Base-by-base conservation (phyloP, 345 rosid genomes). In the Bruguiera parviflora region DNA sequence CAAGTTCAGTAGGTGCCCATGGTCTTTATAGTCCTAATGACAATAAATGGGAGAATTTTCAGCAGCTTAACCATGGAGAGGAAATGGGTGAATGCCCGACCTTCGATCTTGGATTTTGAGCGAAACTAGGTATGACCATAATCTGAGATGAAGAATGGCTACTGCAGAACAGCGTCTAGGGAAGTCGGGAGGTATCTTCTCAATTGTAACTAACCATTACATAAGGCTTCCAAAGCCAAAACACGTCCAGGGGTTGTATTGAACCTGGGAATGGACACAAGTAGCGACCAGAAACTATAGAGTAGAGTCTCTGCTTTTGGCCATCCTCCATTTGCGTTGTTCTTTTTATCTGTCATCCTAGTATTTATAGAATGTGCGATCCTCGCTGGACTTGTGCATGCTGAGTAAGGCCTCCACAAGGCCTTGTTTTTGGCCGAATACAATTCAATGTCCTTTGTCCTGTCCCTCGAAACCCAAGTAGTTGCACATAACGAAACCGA, bases 391-490 rank as follows among this genome's bases (percentile, higher is more conserved):
- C 79, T 79, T 87, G 73, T 85, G 75, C 82, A 87, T 70, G 85
- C 92, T 81, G 60, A 88, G 86, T 83, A 90, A 68, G 58, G 95
- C 92, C 81, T 84, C 86, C 39, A 90, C 60, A 55, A 84, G 83
- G 37, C 80, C 83, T 82, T 83, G 80, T 80, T 83, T 77, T 81
- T 82, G 79, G 85, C 76, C 39, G 86, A 79, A 72, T 69, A 63
- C 33, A 70, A 63, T 22, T 82, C 83, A 20, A 69, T 63, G 6
- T 83, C 89, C n/a, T 70, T 67, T 59, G 32, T 33, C 60, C 73
- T 71, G 52, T 77, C 77, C 80, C 83, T 80, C 43, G 62, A 82
- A 43, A 65, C 63, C 37, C 28, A 51, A 21, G 13, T 5, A 22
- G 58, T 5, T 58, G 33, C 70, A 49, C 84, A 73, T 74, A 76